Conservation (phyloP, 306 rosid genomes). For the Quillaja saponaria region DNA sequence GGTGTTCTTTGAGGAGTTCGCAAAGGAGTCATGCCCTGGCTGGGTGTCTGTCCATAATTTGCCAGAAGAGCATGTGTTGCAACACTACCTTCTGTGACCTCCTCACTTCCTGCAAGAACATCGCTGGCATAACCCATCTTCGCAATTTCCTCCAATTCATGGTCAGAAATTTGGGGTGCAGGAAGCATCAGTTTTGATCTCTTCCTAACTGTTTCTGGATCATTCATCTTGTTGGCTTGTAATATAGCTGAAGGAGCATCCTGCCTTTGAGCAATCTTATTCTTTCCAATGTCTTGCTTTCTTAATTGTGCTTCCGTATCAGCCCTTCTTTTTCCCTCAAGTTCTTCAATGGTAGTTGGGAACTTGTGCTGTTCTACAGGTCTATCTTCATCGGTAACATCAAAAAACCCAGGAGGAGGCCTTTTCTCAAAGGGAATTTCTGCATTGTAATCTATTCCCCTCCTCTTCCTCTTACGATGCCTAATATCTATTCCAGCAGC, state of each 20-base stretch:
- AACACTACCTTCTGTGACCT: constrained; percentile 68
- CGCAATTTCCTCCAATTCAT: constrained; percentile 92
- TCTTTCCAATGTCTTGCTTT: constrained; percentile 84
- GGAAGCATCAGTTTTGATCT: constrained; percentile 95
- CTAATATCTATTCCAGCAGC: constrained; percentile 92
- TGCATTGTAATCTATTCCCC: constrained; percentile 87
- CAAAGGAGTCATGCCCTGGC: constrained; percentile 71
- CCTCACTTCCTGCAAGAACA: constrained; percentile 72
- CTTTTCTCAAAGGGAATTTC: constrained; percentile 94
- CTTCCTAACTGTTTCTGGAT: constrained; percentile 89
- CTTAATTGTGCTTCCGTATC: constrained; percentile 79
- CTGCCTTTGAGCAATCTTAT: constrained; percentile 84
- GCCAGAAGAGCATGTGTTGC: constrained; percentile 89
- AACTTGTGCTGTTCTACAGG: constrained; percentile 70
- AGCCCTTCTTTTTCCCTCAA: constrained; percentile 85
- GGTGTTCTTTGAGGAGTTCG: constrained; percentile 96
- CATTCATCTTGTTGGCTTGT: constrained; percentile 90
- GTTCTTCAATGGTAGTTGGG: constrained; percentile 92
- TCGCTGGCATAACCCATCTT: constrained; percentile 95
- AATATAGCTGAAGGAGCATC: constrained; percentile 88
- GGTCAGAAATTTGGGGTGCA: constrained; percentile 90
- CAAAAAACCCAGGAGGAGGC: constrained; percentile 93
- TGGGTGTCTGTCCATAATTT: constrained; percentile 83
- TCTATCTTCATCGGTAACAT: constrained; percentile 74
- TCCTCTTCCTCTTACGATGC: constrained; percentile 87